A percentile compares a stretch with the other conserved stretches of the same genome.
phyloP scores from a whole-genome alignment of 768 basidiomycete genomes.

The Naganishia vaughanmartiniae region DNA sequence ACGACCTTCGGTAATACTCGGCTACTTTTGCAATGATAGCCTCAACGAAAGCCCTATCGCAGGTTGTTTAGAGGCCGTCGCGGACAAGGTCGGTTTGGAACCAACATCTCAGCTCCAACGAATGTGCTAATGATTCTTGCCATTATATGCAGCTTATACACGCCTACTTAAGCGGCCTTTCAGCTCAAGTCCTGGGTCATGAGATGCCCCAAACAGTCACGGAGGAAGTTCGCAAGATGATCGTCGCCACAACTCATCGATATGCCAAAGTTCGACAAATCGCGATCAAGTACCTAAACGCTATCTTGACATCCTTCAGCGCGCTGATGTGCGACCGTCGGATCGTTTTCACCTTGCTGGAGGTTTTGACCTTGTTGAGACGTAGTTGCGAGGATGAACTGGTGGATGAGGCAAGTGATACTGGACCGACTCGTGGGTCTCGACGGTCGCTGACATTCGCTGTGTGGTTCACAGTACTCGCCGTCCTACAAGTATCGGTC shows the following conservation, averaged over 20 bases:
- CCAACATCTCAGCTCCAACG: not conserved
- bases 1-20: conserved; percentile 72
- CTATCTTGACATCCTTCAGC: conserved; percentile 84
- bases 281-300: conserved; percentile 77
- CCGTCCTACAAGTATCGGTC: conserved; percentile 80
- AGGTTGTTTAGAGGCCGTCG: conserved; percentile 78
- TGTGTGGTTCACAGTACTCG: conserved; percentile 64
- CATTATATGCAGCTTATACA: conserved; percentile 65
- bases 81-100: conserved; percentile 66
- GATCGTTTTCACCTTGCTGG: conserved; percentile 82
- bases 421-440: not conserved
- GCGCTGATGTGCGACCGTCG: conserved; percentile 87
- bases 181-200: conserved; percentile 72
- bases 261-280: conserved; percentile 76
- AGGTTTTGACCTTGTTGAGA: conserved; percentile 83
- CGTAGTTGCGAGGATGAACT: conserved; percentile 87
- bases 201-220: conserved; percentile 67
- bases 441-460: not conserved
- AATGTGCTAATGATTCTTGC: not conserved
- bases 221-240: conserved; percentile 69
- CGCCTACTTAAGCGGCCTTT: conserved; percentile 69
- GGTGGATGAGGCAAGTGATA: conserved; percentile 70
- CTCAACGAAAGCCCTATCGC: conserved; percentile 72
- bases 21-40: conserved; percentile 83
- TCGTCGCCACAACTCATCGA: conserved; percentile 77